Evolutionary conservation across 345 rosid species (phyloP), one percentile per base, ranked within the genome.

Genomic region (Mangifera indica): DNA sequence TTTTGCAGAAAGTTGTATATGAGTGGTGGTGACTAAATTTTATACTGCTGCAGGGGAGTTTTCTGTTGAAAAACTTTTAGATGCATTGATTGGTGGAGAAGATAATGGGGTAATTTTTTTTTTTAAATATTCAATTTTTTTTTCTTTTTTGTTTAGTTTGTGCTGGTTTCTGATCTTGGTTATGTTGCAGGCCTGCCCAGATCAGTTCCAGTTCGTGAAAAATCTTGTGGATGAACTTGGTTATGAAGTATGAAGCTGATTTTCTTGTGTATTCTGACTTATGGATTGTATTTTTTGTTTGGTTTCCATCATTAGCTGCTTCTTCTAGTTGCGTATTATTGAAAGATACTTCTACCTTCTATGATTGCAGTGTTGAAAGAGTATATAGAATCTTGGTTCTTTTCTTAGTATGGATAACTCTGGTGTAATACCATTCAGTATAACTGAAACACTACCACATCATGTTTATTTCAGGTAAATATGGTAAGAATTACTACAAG

Each of bases 401-500:
- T 8, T 32, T 29, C 53, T 22, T 63, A 2, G 12, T 10, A 20
- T 44, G 54, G 52, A 32, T 11, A 40, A 52, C 34, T 6, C 3
- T 64, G 3, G 22, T 52, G 26, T 22, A 18, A 10, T 21, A 26
- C 60, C 10, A 42, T 48, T 54, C 48, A 4, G 58, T 51, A 63
- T 68, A 52, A 45, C 20, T 51, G 20, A 64, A 15, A 69, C 15
- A 60, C 22, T 24, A 60, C 68, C 45, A 49, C 6, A 1, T 58
- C 18, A 29, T 55, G 25, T 66, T 10, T 26, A 59, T 83, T 79
- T 55, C 89, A 94, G 98, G 89, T 94, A 32, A 82, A 85, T 85
- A 85, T 92, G 98, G 90, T 87, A 51, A 89, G 86, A 84, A 90
- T 94, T 76, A 94, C 97, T 5, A 77, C 85, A 74, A 86, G 91